Conservation (phyloP, 305 asterid species). For the Andrographis paniculata region DNA sequence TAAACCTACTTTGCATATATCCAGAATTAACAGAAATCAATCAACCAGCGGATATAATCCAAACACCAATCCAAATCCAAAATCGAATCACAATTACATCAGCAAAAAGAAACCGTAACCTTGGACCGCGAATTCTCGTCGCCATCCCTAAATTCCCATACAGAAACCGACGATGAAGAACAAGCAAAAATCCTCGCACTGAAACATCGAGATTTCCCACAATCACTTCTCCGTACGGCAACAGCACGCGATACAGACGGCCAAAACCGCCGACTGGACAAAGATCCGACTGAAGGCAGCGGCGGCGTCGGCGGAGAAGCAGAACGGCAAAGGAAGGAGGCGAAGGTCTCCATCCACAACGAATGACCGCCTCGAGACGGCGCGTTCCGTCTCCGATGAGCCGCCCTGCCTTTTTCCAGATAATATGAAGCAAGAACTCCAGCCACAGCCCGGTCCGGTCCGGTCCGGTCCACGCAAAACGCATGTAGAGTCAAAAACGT, state of each 20-base stretch:
- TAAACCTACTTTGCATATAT: no score
- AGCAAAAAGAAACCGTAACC: conserved; percentile 22
- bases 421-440: no score
- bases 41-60: not conserved
- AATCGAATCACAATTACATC: not conserved
- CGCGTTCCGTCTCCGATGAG: not conserved
- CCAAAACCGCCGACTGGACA: conserved; percentile 15
- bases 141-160: conserved; percentile 27
- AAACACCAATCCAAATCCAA: conserved; percentile 1
- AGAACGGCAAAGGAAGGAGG: conserved; percentile 43
- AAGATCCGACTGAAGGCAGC: conserved; percentile 1
- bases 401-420: no score
- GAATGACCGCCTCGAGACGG: conserved; percentile 26
- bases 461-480: no score
- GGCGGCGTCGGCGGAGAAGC: conserved; percentile 31
- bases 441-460: no score
- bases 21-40: not conserved
- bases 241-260: conserved; percentile 18
- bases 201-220: conserved; percentile 17
- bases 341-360: conserved; percentile 67
- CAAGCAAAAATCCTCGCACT: conserved; percentile 18
- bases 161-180: conserved; percentile 27
- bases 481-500: no score
- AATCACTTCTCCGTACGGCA: conserved; percentile 12
- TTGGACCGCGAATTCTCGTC: conserved; percentile 41